phyloP scores from a whole-genome alignment of 495 filamentous ascomycete species.

The Xylaria flabelliformis region DNA sequence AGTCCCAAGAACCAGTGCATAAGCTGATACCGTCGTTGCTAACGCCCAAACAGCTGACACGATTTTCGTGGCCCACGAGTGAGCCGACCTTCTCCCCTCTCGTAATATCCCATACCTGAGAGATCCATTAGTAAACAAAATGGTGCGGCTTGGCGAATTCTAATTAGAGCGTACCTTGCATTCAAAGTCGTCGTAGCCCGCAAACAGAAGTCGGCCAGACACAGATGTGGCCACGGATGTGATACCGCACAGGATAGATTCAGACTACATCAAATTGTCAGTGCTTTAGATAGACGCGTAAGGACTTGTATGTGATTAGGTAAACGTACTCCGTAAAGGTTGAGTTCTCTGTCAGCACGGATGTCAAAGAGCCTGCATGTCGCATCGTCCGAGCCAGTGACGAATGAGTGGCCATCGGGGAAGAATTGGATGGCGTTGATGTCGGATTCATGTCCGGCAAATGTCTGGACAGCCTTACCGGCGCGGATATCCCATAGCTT shows the following conservation, averaged over 20 bases:
- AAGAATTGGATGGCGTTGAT: conserved; percentile 99
- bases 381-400: conserved; percentile 97
- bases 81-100: conserved; percentile 97
- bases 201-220: conserved; percentile 92
- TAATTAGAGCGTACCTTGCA: conserved; percentile 79
- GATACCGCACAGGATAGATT: conserved; percentile 96
- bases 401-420: conserved; percentile 98
- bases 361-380: conserved; percentile 98
- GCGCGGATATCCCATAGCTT: conserved; percentile 99
- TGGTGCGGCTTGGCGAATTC: not conserved
- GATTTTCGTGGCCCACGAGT: conserved; percentile 95
- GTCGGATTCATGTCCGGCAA: conserved; percentile 97
- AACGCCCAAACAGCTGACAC: conserved; percentile 96
- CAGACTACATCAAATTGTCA: conserved; percentile 68
- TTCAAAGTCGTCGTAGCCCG: conserved; percentile 98
- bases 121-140: conserved; percentile 9
- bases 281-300: conserved; percentile 19
- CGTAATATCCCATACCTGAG: conserved; percentile 94
- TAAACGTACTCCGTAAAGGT: conserved; percentile 86
- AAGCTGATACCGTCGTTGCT: conserved; percentile 99
- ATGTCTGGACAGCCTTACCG: conserved; percentile 97
- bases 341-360: conserved; percentile 92
- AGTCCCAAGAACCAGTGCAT: conserved; percentile 99
- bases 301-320: conserved; percentile 9
- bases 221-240: conserved; percentile 98